These are phyloP conservation scores for Plectosphaerella plurivora DNA, from an alignment of 2,329 filamentous ascomycete species.

Conservation along the genomic window DNA sequence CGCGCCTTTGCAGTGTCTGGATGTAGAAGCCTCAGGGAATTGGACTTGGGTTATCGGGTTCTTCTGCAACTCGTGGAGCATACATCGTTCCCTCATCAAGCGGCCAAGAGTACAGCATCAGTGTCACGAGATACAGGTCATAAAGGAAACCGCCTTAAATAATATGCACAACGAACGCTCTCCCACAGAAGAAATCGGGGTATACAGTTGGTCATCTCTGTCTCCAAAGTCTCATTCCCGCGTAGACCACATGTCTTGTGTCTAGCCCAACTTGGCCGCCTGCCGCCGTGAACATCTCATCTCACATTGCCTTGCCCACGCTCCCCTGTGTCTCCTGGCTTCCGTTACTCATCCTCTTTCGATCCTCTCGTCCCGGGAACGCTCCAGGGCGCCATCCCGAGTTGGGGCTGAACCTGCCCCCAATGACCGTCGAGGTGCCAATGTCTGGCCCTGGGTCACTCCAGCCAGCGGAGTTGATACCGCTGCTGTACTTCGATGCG, in stretches of 20 bases:
- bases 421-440: conserved; percentile 29
- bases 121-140: too few relatives aligned
- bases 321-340: conserved; percentile 9
- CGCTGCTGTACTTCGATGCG: conserved; percentile 45
- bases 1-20: too few relatives aligned
- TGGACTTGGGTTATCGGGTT: too few relatives aligned
- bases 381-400: conserved; percentile 9
- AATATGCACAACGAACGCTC: conserved; percentile 1
- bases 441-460: conserved; percentile 53
- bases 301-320: conserved; percentile 12
- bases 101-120: too few relatives aligned
- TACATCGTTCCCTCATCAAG: too few relatives aligned
- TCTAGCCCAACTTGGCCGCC: neutral
- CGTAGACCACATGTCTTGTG: neutral
- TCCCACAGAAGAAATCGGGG: neutral
- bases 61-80: too few relatives aligned
- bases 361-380: conserved; percentile 1
- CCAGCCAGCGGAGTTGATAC: conserved; percentile 42
- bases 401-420: conserved; percentile 17
- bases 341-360: conserved; percentile 5
- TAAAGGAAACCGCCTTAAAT: too few relatives aligned
- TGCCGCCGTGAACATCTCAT: neutral
- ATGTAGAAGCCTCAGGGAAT: too few relatives aligned
- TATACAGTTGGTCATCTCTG: neutral
- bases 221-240: too few relatives aligned